Conservation (phyloP, 2,329 filamentous ascomycete genomes). For the Aspergillus sp. region DNA sequence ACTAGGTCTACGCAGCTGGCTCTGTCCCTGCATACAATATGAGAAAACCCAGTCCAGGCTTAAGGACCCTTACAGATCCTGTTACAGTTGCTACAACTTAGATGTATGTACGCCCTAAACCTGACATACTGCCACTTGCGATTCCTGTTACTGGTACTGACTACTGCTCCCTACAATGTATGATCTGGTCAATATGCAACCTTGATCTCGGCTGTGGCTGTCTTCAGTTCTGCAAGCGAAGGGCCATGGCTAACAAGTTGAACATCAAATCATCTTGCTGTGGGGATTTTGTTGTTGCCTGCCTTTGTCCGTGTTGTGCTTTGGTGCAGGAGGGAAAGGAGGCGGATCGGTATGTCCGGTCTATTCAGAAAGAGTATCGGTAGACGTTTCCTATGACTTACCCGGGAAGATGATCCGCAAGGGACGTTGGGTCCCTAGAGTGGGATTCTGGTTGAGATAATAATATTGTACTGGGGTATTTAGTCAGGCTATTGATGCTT, state of each 20-base stretch:
- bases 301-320: neutral
- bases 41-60: neutral
- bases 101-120: neutral
- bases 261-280: neutral
- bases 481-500: too few species aligned
- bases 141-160: too few species aligned
- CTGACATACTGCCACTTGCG: too few species aligned
- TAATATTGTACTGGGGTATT: too few species aligned
- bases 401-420: neutral
- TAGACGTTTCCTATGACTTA: neutral
- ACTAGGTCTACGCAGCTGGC: neutral
- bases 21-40: neutral
- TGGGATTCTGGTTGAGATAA: too few species aligned
- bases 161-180: neutral
- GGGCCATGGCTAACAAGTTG: neutral
- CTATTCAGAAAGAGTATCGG: neutral
- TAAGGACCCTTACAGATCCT: neutral
- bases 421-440: too few species aligned
- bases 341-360: neutral
- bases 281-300: neutral
- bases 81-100: neutral
- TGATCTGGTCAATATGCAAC: neutral
- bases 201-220: neutral
- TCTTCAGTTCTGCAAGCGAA: neutral
- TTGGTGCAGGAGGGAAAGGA: neutral